Percentiles rank a stretch among this genome's conserved stretches.
These are phyloP conservation scores for Orbilia oligospora DNA, from an alignment of 2,329 filamentous ascomycete species.

Conservation along the genomic window DNA sequence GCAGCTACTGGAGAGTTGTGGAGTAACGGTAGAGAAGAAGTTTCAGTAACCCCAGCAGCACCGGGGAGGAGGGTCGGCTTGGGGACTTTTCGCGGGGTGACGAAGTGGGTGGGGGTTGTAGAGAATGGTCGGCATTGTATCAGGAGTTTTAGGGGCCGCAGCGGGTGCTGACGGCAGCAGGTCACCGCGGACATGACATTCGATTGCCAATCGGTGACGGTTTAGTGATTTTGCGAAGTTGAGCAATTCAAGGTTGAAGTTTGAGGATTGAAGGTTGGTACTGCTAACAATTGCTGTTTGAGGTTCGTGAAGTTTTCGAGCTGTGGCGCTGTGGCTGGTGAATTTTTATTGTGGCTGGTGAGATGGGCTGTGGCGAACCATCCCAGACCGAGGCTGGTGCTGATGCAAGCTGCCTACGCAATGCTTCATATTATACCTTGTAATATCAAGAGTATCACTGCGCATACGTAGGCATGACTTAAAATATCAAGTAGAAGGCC, in stretches of 20 bases:
- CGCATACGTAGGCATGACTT: neutral
- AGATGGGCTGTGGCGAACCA: slow-evolving; percentile 9
- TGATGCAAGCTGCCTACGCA: slow-evolving; percentile 45
- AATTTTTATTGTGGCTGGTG: neutral
- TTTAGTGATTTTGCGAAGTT: neutral
- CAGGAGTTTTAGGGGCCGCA: slow-evolving; percentile 31
- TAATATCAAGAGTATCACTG: neutral
- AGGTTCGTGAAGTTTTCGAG: slow-evolving; percentile 39
- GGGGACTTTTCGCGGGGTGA: slow-evolving; percentile 57
- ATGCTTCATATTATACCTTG: neutral
- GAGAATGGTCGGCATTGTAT: slow-evolving; percentile 62
- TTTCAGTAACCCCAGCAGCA: slow-evolving; percentile 72
- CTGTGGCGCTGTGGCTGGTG: slow-evolving; percentile 1
- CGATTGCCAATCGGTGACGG: slow-evolving; percentile 9
- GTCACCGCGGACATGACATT: slow-evolving; percentile 60
- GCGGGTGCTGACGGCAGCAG: slow-evolving; percentile 48
- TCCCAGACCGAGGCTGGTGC: neutral
- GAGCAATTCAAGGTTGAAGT: neutral
- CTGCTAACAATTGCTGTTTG: neutral
- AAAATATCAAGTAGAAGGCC: too few species aligned
- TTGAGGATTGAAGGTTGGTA: neutral
- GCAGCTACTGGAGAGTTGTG: slow-evolving; percentile 74
- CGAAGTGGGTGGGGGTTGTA: slow-evolving; percentile 62
- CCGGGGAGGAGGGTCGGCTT: slow-evolving; percentile 71
- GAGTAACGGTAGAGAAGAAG: slow-evolving; percentile 69